Percentiles rank a stretch among this genome's conserved stretches.
Evolutionary conservation across 371 early-diverging fungal species (phyloP).

Genomic region (Mucor plumbeus): DNA sequence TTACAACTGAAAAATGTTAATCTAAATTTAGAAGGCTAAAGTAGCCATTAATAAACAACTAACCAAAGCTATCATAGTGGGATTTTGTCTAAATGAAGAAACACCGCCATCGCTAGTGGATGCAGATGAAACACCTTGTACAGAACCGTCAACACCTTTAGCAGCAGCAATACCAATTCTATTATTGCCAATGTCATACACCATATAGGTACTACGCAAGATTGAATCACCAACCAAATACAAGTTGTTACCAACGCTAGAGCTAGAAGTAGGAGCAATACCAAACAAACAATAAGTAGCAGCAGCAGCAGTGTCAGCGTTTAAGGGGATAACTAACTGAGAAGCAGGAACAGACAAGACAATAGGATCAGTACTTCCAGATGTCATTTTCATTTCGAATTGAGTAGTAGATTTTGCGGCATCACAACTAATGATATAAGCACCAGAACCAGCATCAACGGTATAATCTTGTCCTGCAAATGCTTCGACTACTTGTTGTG

Average conservation of each 20-base stretch:
- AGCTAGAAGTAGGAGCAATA: conserved; percentile 36
- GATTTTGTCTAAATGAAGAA: background rate
- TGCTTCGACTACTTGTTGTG: conserved; percentile 25
- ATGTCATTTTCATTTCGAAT: conserved; percentile 29
- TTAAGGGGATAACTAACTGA: conserved; percentile 45
- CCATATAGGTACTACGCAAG: conserved; percentile 44
- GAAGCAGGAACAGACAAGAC: conserved; percentile 38
- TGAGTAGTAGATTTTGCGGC: conserved; percentile 17
- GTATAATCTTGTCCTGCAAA: conserved; percentile 25
- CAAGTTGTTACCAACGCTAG: conserved; percentile 22
- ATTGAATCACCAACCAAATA: conserved; percentile 47
- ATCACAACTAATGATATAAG: conserved; percentile 34
- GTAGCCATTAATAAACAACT: conserved; percentile 2
- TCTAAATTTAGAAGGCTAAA: conserved; percentile 8
- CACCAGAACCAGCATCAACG: conserved; percentile 27
- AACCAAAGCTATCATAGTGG: conserved; percentile 5
- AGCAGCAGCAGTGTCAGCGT: conserved; percentile 16
- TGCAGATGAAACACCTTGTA: conserved; percentile 28
- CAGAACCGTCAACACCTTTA: conserved; percentile 27
- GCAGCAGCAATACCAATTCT: conserved; percentile 50
- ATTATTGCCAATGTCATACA: conserved; percentile 47
- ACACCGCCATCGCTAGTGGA: background rate
- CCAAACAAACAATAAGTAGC: conserved; percentile 48
- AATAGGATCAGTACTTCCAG: conserved; percentile 20
- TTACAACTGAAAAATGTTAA: background rate